phyloP scores from a whole-genome alignment of 2,329 filamentous ascomycete species.

The Reticulascus tulasneorum region DNA sequence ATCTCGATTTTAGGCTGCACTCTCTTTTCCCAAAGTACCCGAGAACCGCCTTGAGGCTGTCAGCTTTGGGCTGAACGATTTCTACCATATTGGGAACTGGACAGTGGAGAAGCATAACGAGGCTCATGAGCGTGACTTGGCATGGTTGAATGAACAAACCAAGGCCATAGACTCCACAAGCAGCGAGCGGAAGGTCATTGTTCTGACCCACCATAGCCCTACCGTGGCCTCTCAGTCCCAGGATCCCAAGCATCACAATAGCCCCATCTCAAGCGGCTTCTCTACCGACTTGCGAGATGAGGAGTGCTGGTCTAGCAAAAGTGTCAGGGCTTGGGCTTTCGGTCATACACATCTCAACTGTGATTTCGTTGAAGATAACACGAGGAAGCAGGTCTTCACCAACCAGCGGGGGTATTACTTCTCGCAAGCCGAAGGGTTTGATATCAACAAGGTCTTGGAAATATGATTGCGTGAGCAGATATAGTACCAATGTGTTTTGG shows the following conservation, averaged over 20 bases:
- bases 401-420: constrained; percentile 40
- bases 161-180: constrained; percentile 15
- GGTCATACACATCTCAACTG: constrained; percentile 46
- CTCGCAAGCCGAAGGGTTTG: constrained; percentile 29
- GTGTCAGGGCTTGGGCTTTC: constrained; percentile 41
- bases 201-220: constrained; percentile 41
- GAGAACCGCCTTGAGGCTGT: constrained; percentile 31
- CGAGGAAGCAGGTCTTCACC: constrained; percentile 19
- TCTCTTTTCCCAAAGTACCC: constrained; percentile 45
- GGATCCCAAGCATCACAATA: constrained; percentile 28
- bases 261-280: constrained; percentile 29
- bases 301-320: constrained; percentile 30
- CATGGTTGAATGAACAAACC: constrained; percentile 38
- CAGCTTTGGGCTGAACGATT: constrained; percentile 45
- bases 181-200: constrained; percentile 23
- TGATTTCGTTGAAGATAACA: constrained; percentile 22
- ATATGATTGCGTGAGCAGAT: too few relatives aligned
- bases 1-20: constrained; percentile 32
- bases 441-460: constrained; percentile 20
- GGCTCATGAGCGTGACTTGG: constrained; percentile 33
- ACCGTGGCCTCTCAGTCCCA: constrained; percentile 25
- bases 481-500: too few relatives aligned
- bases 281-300: constrained; percentile 35
- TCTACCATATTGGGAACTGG: constrained; percentile 42
- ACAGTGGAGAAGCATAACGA: constrained; percentile 30